Base-by-base conservation (phyloP, 345 rosid species). In the Ceriops tagal region DNA sequence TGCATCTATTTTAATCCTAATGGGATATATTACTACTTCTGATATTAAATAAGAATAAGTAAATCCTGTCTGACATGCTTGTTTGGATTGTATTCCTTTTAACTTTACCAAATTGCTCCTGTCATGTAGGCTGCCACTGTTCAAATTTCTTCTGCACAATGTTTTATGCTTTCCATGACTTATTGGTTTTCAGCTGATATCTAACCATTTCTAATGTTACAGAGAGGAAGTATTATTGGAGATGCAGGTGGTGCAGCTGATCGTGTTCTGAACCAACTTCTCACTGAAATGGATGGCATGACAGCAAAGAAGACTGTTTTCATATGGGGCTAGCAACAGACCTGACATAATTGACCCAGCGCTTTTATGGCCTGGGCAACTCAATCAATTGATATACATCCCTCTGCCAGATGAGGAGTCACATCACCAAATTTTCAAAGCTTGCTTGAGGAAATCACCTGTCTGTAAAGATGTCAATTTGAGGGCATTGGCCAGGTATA, bases 261-360 rank as follows among this genome's bases (percentile, higher is more conserved):
- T 65, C 73, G 87, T 39, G 92, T 88, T 53, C 43, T 88, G 78
- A 88, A 88, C 74, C 90, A 88, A 77, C 90, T 86, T 68, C 79
- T 84, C 30, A 85, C 92, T 1, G 92, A 88, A 77, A 88, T 88
- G 92, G 92, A 88, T 77, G 89, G 89, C 66, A 87, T 87, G 89
- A 76, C 85, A 16, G 87, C 91, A 0, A 85, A 87, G 71, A 87
- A 87, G 74, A 85, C 89, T 39, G 89, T 85, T 53, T 87, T 87
- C 69, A 87, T 85, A 32, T 20, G 86, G 89, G 19, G 88, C 92
- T 6, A 87, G 88, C 53, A 85, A 87, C 72, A 80, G 88, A 65
- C 92, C 92, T 9, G 92, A 87, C 62, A 82, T 83, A 21, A 80
- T 78, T 22, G 84, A 83, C 61, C 79, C 83, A 6, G 84, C 87